Conservation (phyloP, 805 yeast genomes). For the Yamadazyma insecticola region DNA sequence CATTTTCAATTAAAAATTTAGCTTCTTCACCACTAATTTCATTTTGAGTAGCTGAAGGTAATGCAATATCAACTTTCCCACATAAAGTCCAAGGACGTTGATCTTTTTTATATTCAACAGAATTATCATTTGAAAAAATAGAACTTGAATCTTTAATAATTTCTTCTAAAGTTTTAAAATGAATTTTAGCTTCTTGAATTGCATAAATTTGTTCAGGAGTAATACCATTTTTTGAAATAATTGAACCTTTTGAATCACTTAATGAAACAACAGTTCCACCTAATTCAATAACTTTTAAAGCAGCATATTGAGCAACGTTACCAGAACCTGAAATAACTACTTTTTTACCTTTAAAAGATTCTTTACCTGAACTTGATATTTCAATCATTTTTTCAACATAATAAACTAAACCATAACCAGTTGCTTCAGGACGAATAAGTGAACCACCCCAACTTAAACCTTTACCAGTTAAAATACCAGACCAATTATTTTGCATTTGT, state of each 20-base stretch:
- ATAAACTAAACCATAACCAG: conserved; percentile 97
- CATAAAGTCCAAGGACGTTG: conserved; percentile 96
- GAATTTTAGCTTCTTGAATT: conserved; percentile 73
- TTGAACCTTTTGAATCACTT: conserved; percentile 92
- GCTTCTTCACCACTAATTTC: conserved; percentile 98
- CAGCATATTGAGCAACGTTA: conserved; percentile 99
- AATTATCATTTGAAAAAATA: conserved; percentile 50
- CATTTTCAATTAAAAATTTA: conserved; percentile 85
- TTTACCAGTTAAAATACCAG: conserved; percentile 97
- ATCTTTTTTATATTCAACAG: conserved; percentile 79
- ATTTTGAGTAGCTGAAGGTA: conserved; percentile 98
- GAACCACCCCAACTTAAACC: conserved; percentile 99
- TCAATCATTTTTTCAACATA: conserved; percentile 97
- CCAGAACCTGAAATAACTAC: conserved; percentile 98
- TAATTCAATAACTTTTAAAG: conserved; percentile 92
- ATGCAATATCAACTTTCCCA: conserved; percentile 89
- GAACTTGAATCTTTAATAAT: conserved; percentile 51
- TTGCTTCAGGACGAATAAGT: conserved; percentile 97
- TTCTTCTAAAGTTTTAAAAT: conserved; percentile 70
- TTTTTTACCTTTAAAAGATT: conserved; percentile 85
- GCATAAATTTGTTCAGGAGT: conserved; percentile 74
- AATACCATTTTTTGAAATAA: conserved; percentile 75
- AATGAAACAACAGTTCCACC: conserved; percentile 94
- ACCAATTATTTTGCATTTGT: conserved; percentile 83
- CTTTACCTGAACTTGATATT: conserved; percentile 85